phyloP scores from a whole-genome alignment of 768 basidiomycete genomes.

The Leccinum sublutescens region DNA sequence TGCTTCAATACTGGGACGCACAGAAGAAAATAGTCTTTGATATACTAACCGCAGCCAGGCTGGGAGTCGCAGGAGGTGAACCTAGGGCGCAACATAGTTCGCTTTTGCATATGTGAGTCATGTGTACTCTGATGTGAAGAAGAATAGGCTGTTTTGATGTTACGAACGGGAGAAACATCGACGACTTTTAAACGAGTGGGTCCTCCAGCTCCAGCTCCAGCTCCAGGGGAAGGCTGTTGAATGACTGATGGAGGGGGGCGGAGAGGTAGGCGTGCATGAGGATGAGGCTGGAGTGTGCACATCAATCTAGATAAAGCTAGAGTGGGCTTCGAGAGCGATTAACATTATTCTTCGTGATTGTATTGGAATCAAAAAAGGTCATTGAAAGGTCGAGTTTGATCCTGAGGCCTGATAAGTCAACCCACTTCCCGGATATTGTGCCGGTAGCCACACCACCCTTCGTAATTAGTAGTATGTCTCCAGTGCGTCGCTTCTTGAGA shows the following conservation, averaged over 20 bases:
- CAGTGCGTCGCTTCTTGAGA: neutral
- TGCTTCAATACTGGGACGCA: neutral
- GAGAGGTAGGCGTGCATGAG: neutral
- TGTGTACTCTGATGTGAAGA: neutral
- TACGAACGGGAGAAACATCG: no score
- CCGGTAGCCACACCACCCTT: no score
- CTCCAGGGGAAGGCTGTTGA: neutral
- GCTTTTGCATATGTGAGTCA: neutral
- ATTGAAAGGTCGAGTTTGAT: neutral
- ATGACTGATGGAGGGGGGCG: neutral
- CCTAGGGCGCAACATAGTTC: neutral
- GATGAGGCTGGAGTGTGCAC: neutral
- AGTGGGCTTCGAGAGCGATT: neutral
- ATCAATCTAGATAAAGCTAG: neutral
- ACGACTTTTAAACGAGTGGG: no score
- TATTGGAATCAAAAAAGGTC: neutral
- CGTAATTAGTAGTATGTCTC: neutral
- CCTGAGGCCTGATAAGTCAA: neutral
- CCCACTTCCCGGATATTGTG: no score
- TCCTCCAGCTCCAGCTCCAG: neutral
- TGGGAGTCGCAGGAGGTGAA: no score
- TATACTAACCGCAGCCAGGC: neutral
- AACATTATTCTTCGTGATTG: neutral
- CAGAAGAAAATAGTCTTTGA: neutral
- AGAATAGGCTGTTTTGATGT: no score